These are phyloP conservation scores for Drosera spatulata DNA, from an alignment of 179 eudicot species.

Conservation along the genomic window DNA sequence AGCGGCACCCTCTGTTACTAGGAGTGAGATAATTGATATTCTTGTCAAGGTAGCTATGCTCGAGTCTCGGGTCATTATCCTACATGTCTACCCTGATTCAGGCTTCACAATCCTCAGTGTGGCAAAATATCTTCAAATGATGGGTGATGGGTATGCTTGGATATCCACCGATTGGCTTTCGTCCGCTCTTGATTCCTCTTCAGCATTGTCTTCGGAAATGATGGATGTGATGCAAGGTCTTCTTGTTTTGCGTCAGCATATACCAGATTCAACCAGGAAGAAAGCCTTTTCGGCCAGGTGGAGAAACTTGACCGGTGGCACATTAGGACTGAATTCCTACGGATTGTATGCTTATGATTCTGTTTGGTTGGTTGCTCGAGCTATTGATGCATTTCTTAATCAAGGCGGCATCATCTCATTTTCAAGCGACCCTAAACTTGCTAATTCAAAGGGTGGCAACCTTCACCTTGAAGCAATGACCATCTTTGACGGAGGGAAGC, in stretches of 20 bases:
- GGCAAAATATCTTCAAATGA: slow-evolving; percentile 63
- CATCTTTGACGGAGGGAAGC: slow-evolving; percentile 63
- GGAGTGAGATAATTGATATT: slow-evolving; percentile 53
- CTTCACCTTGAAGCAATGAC: slow-evolving; percentile 57
- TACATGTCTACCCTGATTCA: slow-evolving; percentile 49
- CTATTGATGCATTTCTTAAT: slow-evolving; percentile 53
- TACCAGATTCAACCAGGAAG: slow-evolving; percentile 44
- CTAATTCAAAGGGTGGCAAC: slow-evolving; percentile 13
- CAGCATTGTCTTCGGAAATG: slow-evolving; percentile 26
- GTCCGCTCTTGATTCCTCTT: slow-evolving; percentile 40
- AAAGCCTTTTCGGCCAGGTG: slow-evolving; percentile 39
- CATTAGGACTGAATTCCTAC: slow-evolving; percentile 55
- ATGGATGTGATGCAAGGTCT: slow-evolving; percentile 57
- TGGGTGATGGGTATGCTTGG: slow-evolving; percentile 76
- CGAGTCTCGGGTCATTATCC: slow-evolving; percentile 63
- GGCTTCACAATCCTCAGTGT: slow-evolving; percentile 47
- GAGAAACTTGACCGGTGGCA: slow-evolving; percentile 43
- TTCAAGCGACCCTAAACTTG: slow-evolving; percentile 43
- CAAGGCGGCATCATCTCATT: slow-evolving; percentile 70
- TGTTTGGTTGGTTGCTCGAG: slow-evolving; percentile 73
- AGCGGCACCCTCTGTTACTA: slow-evolving; percentile 28
- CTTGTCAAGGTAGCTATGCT: slow-evolving; percentile 58
- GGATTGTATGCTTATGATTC: slow-evolving; percentile 86
- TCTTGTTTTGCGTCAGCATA: slow-evolving; percentile 58
- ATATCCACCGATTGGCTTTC: slow-evolving; percentile 87